Evolutionary conservation across 129 eudicot genomes (phyloP), one percentile per base, ranked within the genome.

Genomic region (Chrysanthemum seticuspe): DNA sequence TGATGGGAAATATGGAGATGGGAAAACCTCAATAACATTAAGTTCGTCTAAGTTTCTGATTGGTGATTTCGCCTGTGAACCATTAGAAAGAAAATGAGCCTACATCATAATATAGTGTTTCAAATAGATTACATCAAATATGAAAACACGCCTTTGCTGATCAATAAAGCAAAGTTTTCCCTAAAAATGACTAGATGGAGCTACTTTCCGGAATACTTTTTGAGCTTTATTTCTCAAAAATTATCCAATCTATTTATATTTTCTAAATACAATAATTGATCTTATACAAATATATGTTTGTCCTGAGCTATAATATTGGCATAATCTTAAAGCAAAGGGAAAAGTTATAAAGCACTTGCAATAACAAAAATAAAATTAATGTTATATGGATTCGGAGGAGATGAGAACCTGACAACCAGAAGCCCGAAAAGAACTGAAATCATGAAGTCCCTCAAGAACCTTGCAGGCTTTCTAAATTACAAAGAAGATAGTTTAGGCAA

Each of bases 391-490:
- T 14, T 70, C 31, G 18, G 55, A 56, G 19, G 2, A 67, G 51
- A 48, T 62, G 76, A 61, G 58, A 73, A 90, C 99, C 99, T 90
- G 91, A 74, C 99, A 95, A 67, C 79, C 93, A 76, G 96, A 74
- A 15, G 96, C 97, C 68, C 99, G 85, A 76, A 95, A 91, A 55
- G 99, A 95, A 80, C 91, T 88, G 92, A 95, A 95, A 79, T 95
- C 97, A 70, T 95, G 99, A 15, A 72, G 80, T 64, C 99, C 99
- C 74, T 71, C 83, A 73, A 95, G 96, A 81, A 95, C 83, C 72
- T 86, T 81, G 81, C 99, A 95, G 64, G 97, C 99, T 84, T 83
- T 83, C 99, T 95, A 80, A 25, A 73, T 36, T 73, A 50, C 31
- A 69, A 44, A 78, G 68, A 27, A 5, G 21, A 65, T 15, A 71